Base-by-base conservation (phyloP, 2,329 filamentous ascomycete species). In the Trichophyton verrucosum region DNA sequence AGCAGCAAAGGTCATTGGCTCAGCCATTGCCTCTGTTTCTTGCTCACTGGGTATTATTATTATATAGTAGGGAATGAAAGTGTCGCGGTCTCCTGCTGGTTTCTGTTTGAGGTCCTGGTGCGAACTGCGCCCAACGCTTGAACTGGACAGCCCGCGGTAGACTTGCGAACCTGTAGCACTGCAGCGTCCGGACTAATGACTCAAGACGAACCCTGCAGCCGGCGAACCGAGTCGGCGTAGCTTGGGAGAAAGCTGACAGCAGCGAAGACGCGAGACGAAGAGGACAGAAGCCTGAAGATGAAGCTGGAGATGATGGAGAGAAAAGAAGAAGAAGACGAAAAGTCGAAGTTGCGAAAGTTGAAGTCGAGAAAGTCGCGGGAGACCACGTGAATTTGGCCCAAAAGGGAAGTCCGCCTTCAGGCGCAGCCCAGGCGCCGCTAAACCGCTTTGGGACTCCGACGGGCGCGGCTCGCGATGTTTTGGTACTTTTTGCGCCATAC, bases 361-460 rank as follows among this genome's bases (percentile, higher is more conserved):
- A 40, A 62, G 51, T 42, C 1, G 46, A 57, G 44, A 47, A 22
- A 47, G 44, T 24, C 44, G 30, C 22, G 15, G 27, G 36, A 42
- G 6, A 55, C 38, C 62, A 40, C 60, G 60, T 51, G 46, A 61
- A 55, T 15, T 38, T 49, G 20, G 46, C 49, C 49, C 24, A 55
- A 55, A 55, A n/a, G 13, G 49, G 49, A 55, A 55, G 49, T 55
- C 49, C 60, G n/a, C 46, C 15, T 13, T 8, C 42, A 15, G 20
- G 20, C 20, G 17, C 24, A 11, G n/a, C 15, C 17, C 22, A n/a
- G 15, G 40, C 1, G 15, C 3, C 62, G 44, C 62, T 63, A 63
- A 59, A 38, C 62, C 55, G 4, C 44, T 57, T 63, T 59, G 60
- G 62, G 62, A 61, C 60, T 63, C 62, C 62, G 62, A 63, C 62